Base-by-base conservation (phyloP, 140 eudicot species). In the Cichorium intybus region DNA sequence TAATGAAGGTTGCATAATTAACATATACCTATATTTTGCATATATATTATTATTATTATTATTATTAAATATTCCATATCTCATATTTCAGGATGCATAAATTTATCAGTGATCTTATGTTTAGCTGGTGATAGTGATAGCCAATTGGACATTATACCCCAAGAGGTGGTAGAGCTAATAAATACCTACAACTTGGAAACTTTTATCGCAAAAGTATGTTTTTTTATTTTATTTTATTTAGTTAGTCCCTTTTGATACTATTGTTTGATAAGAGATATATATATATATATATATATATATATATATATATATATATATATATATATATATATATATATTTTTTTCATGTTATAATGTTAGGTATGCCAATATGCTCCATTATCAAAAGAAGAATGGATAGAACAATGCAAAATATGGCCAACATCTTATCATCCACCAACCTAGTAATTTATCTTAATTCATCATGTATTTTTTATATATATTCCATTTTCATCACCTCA, bases 361-460 rank as follows among this genome's bases (percentile, higher is more conserved):
- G 77, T 77, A 56, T 81, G 90, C 83, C 84, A 72, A 78, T 86
- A 85, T 75, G 87, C 95, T 57, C 88, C 97, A 12, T 43, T 79
- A 49, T 81, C 95, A 5, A 93, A 83, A 84, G 97, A 88, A 79
- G 97, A 88, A 69, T 93, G 99, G 97, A 89, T 79, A 68, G 97
- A 88, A 64, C 99, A 93, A 62, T 79, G 85, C 82, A 93, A 93
- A 75, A 17, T 85, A 29, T 93, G 99, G 99, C 99, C 97, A 51
- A 88, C 99, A 45, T 93, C 99, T 53, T 93, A 75, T 73, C 97
- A 93, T 71, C 99, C 97, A 48, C 99, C 97, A 60, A 88, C 95
- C 66, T 93, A 85, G 97, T 90, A 73, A 64, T 39, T 23, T 28
- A 24, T 57, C 49, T 56, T 27, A 26, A 46, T 39, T 70, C 18